Evolutionary conservation across 192 early-diverging fungal species (phyloP).

Genomic region (Coemansia sp.): DNA sequence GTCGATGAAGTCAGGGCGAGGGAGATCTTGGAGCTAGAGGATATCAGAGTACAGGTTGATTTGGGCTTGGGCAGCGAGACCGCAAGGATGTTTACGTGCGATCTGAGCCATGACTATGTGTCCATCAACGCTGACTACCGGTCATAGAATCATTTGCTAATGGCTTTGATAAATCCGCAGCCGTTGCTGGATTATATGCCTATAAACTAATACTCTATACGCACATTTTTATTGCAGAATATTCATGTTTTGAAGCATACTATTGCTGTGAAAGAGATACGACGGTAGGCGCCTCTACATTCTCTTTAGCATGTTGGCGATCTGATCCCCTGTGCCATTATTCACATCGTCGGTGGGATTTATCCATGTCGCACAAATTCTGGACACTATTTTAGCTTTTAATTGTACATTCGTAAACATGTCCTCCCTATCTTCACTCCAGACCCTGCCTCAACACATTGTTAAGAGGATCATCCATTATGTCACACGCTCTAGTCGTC

Average conservation of each 20-base stretch:
- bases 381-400: too few species aligned
- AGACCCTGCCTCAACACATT: neutral
- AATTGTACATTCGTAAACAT: neutral
- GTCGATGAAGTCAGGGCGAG: slow-evolving; percentile 79
- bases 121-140: slow-evolving; percentile 93
- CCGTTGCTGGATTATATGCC: too few species aligned
- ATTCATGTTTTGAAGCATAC: too few species aligned
- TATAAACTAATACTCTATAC: too few species aligned
- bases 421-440: neutral
- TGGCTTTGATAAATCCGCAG: neutral
- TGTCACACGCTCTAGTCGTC: neutral
- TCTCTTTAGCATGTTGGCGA: too few species aligned
- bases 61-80: slow-evolving; percentile 71
- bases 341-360: too few species aligned
- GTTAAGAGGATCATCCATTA: neutral
- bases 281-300: too few species aligned
- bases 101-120: slow-evolving; percentile 91
- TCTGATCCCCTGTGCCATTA: too few species aligned
- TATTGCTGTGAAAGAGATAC: too few species aligned
- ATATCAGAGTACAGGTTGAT: slow-evolving; percentile 76
- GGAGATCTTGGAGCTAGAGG: slow-evolving; percentile 82
- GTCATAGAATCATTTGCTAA: slow-evolving; percentile 12
- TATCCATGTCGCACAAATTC: too few species aligned
- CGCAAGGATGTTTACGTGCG: slow-evolving; percentile 92
- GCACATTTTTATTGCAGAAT: too few species aligned